Base-by-base conservation (phyloP, 164 flowering plant species). In the Akebia trifoliata region DNA sequence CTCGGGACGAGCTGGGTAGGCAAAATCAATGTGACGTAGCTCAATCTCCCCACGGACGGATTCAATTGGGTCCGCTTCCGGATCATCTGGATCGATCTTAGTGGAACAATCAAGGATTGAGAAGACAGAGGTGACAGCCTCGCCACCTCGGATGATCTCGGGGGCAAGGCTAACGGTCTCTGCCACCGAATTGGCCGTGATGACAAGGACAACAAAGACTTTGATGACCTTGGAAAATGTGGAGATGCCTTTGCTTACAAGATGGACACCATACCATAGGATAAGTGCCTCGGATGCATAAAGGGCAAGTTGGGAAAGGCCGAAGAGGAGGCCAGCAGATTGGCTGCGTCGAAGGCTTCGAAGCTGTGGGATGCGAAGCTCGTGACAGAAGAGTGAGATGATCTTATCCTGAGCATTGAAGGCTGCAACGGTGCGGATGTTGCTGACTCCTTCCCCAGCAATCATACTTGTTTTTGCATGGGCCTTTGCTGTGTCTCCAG, bases 401-500 rank as follows among this genome's bases (percentile, higher is more conserved):
- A 90, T 81, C 70, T 87, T 94, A 24, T 77, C 76, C 59, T 94
- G 97, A 4, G 97, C 93, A 68, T 94, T 94, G 76, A 94, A 94
- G 11, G 99, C 99, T 4, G 97, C 99, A 24, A 94, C 99, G 0
- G 97, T 87, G 49, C 97, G 69, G 59, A 94, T 90, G 72, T 94
- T 94, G 90, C 95, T 90, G 55, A 94, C 97, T 14, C 95, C 99
- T 54, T 94, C 99, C 37, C 97, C 99, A 0, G 97, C 99, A 39
- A 94, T 87, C 97, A 90, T 90, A 78, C 96, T 90, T 1, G 96
- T 83, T 70, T 88, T 90, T 4, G 97, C 99, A 65, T 90, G 99
- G 1, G 97, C 99, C 72, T 90, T 90, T 8, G 96, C 99, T 4
- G 95, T 90, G 76, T 94, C 99, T 36, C 99, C 97, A 6, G 99